Evolutionary conservation across 2,329 filamentous ascomycete genomes (phyloP).

Genomic region (Fusarium albosuccineum): DNA sequence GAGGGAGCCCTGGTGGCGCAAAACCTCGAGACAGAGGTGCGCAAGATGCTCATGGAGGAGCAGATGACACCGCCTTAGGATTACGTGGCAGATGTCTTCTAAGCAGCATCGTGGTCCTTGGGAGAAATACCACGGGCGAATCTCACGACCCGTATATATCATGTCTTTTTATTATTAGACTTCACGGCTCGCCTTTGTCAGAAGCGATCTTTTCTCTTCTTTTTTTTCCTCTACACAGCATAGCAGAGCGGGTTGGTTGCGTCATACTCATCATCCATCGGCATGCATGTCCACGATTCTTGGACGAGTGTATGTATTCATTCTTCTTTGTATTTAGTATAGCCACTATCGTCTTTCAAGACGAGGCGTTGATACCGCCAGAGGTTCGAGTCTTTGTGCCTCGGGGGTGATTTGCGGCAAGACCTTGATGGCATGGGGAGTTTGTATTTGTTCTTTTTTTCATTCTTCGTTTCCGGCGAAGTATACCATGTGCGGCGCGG

Average conservation of each 20-base stretch:
- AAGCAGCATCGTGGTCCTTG: not conserved
- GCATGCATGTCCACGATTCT: slow-evolving; percentile 10
- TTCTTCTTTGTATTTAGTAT: not conserved
- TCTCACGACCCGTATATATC: not conserved
- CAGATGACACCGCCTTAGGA: slow-evolving; percentile 56
- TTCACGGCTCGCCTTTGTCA: slow-evolving; percentile 13
- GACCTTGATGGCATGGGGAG: slow-evolving; percentile 4
- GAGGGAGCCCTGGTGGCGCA: slow-evolving; percentile 45
- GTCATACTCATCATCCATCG: slow-evolving; percentile 21
- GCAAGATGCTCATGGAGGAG: slow-evolving; percentile 58
- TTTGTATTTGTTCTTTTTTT: slow-evolving; percentile 9
- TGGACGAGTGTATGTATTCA: slow-evolving; percentile 3
- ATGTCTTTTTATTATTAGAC: slow-evolving; percentile 4
- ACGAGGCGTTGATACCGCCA: not conserved
- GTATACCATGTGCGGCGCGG: not conserved
- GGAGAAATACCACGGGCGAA: no score
- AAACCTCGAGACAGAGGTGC: slow-evolving; percentile 60
- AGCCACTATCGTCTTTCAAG: not conserved
- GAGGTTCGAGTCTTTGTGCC: slow-evolving; percentile 11
- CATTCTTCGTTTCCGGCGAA: slow-evolving; percentile 20
- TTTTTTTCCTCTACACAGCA: slow-evolving; percentile 27
- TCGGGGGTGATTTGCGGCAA: not conserved
- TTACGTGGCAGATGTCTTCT: slow-evolving; percentile 18
- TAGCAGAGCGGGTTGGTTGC: slow-evolving; percentile 29
- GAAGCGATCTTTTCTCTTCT: not conserved